phyloP scores from a whole-genome alignment of 1,139 yeast species.

The Saccharomyces hybrid region DNA sequence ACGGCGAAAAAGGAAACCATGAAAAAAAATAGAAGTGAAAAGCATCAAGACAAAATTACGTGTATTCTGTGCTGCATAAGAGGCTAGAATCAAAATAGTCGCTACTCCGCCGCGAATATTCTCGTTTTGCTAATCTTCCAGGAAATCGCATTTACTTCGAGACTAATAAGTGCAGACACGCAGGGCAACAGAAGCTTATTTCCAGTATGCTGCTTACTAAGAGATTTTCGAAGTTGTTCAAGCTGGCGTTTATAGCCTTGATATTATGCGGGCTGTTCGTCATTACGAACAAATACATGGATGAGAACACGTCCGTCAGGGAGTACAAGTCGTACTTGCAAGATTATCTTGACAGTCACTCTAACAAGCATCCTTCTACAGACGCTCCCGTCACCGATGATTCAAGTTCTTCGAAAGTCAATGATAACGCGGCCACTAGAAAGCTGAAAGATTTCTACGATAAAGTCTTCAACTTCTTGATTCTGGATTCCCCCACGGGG shows the following conservation, averaged over 20 bases:
- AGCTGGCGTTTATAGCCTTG: slow-evolving; percentile 10
- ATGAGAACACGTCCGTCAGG: slow-evolving; percentile 11
- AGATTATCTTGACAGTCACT: not conserved
- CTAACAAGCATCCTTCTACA: not conserved
- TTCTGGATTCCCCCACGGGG: slow-evolving; percentile 23
- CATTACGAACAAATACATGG: slow-evolving; percentile 9
- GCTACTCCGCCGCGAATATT: not conserved
- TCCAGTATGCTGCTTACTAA: slow-evolving; percentile 9
- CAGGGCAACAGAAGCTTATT: not conserved
- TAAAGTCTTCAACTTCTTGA: slow-evolving; percentile 21
- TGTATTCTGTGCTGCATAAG: not conserved
- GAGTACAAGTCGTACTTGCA: slow-evolving; percentile 3
- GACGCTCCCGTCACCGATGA: not conserved
- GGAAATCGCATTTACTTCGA: not conserved
- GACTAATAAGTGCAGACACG: not conserved
- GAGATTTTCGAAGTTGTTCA: slow-evolving; percentile 18
- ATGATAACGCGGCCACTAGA: slow-evolving; percentile 4
- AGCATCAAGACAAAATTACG: not conserved
- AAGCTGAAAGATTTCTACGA: slow-evolving; percentile 20
- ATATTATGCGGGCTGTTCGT: slow-evolving; percentile 11
- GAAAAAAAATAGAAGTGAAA: not conserved
- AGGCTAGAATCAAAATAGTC: not conserved
- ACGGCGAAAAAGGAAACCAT: not conserved
- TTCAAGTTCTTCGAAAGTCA: not conserved
- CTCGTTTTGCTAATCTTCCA: not conserved